Evolutionary conservation across 2,329 filamentous ascomycete genomes (phyloP).

Genomic region (Fusarium bulbicola): DNA sequence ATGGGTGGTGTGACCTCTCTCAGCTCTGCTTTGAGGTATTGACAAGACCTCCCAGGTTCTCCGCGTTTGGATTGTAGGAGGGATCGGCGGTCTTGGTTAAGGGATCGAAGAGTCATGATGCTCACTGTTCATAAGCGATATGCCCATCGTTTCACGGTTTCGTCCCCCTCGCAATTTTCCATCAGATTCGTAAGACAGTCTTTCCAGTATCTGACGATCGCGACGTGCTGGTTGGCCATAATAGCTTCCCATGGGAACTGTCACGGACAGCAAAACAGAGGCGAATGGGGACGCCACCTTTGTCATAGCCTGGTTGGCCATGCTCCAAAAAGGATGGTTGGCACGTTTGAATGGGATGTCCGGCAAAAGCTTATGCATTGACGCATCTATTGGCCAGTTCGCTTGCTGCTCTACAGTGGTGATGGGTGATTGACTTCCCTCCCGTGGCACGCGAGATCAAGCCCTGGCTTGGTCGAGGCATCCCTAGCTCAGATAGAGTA

Average conservation of each 20-base stretch:
- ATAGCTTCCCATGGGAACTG: not conserved
- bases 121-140: constrained; percentile 16
- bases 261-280: constrained; percentile 2
- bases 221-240: constrained; percentile 22
- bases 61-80: constrained; percentile 15
- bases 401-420: constrained; percentile 13
- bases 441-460: constrained; percentile 27
- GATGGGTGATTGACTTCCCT: constrained; percentile 30
- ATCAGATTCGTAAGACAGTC: not conserved
- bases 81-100: constrained; percentile 18
- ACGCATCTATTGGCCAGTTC: constrained; percentile 15
- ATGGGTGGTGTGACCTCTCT: constrained; percentile 31
- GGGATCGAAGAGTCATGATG: constrained; percentile 25
- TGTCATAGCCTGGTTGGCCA: constrained; percentile 29
- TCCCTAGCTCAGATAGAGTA: constrained; percentile 11
- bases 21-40: constrained; percentile 9
- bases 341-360: constrained; percentile 24
- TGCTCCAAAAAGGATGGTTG: constrained; percentile 25
- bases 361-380: constrained; percentile 24
- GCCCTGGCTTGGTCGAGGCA: constrained; percentile 17
- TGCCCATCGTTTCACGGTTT: not conserved
- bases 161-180: not conserved
- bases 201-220: constrained; percentile 18
- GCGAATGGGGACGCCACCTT: constrained; percentile 28
- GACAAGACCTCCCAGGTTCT: constrained; percentile 13